Evolutionary conservation across 495 filamentous ascomycete species (phyloP).

Genomic region (Aspergillus bridgeri): DNA sequence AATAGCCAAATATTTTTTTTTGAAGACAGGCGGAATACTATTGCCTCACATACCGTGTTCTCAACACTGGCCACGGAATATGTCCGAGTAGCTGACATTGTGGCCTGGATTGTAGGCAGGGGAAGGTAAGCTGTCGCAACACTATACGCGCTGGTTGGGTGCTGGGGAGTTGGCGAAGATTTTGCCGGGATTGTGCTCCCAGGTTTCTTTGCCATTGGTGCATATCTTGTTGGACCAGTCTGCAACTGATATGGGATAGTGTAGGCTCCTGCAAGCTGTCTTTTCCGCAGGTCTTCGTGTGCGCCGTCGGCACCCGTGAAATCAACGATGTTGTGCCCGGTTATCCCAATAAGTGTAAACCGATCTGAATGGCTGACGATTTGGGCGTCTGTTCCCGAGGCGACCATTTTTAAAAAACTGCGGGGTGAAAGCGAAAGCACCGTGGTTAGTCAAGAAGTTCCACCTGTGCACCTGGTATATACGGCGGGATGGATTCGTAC

Average conservation of each 20-base stretch:
- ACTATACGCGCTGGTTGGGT: slow-evolving; percentile 58
- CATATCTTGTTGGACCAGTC: slow-evolving; percentile 62
- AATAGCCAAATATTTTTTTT: background rate
- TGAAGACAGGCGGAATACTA: background rate
- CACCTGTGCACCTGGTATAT: background rate
- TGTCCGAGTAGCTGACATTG: slow-evolving; percentile 57
- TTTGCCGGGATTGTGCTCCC: slow-evolving; percentile 61
- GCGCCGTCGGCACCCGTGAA: slow-evolving; percentile 28
- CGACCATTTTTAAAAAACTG: slow-evolving; percentile 65
- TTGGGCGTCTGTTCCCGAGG: slow-evolving; percentile 47
- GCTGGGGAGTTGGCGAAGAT: slow-evolving; percentile 47
- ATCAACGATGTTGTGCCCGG: slow-evolving; percentile 45
- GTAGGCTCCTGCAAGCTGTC: slow-evolving; percentile 33
- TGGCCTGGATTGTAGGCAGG: slow-evolving; percentile 54
- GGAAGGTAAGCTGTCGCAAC: slow-evolving; percentile 58
- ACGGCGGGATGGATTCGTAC: slow-evolving; percentile 36
- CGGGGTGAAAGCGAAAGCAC: slow-evolving; percentile 6
- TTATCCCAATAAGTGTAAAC: slow-evolving; percentile 67
- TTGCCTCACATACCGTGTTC: slow-evolving; percentile 57
- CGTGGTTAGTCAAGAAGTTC: background rate
- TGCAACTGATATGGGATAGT: slow-evolving; percentile 60
- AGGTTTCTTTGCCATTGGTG: slow-evolving; percentile 68
- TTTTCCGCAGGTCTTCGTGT: slow-evolving; percentile 29
- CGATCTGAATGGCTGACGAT: slow-evolving; percentile 60
- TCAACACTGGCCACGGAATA: slow-evolving; percentile 53